phyloP scores from a whole-genome alignment of 306 rosid species.

The Citrullus colocynthis region DNA sequence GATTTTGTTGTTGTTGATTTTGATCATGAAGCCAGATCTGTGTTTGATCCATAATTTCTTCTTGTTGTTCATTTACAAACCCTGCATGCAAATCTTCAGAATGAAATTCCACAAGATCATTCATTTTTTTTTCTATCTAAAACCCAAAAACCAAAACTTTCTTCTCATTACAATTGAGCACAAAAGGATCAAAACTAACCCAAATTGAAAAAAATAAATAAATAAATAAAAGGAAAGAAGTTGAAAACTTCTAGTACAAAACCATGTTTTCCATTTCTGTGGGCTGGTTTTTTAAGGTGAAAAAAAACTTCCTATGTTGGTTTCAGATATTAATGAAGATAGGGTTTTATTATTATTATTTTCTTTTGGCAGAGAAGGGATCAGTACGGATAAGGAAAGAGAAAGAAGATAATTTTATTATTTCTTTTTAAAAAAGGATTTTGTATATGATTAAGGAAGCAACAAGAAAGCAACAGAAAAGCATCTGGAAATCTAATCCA shows the following conservation, averaged over 20 bases:
- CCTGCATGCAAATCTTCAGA: conserved; percentile 53
- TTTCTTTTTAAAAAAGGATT: neutral
- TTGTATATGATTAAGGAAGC: conserved; percentile 55
- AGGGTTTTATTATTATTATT: neutral
- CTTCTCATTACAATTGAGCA: neutral
- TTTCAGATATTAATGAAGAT: conserved; percentile 8
- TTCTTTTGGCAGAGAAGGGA: neutral
- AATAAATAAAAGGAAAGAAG: neutral
- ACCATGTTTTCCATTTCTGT: neutral
- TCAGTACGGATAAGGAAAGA: conserved; percentile 37
- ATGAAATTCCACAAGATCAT: conserved; percentile 13
- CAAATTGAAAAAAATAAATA: neutral
- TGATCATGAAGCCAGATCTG: neutral
- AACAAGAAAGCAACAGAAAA: conserved; percentile 65
- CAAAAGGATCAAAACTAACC: neutral
- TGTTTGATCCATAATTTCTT: neutral
- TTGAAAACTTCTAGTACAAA: neutral
- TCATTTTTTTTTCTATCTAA: conserved; percentile 2
- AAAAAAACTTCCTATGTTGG: conserved; percentile 6
- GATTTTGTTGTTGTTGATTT: neutral
- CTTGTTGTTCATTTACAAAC: conserved; percentile 2
- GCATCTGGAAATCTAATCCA: conserved; percentile 42
- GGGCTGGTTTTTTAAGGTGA: conserved; percentile 7
- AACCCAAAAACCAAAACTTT: neutral
- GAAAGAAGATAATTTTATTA: neutral